Evolutionary conservation across 169 alveolate genomes (phyloP).

Genomic region (Cryptosporidium baileyi): DNA sequence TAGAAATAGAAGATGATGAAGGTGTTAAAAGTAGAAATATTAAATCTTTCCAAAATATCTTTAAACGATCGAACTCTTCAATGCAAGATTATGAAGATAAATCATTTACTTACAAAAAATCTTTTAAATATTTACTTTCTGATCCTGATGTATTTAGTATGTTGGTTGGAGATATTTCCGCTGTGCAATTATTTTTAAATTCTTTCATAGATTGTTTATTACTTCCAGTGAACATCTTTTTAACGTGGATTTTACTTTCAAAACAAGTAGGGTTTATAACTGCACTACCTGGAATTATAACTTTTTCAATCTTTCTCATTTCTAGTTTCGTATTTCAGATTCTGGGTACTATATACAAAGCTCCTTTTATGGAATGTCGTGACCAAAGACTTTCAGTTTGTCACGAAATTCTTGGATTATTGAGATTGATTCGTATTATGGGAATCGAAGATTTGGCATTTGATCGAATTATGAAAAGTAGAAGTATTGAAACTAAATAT

Average conservation of each 20-base stretch:
- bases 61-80: background rate
- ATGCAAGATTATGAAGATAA: background rate
- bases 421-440: slow-evolving; percentile 46
- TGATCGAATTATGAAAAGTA: background rate
- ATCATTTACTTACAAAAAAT: background rate
- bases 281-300: slow-evolving; percentile 44
- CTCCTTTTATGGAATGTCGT: slow-evolving; percentile 50
- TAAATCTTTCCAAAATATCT: background rate
- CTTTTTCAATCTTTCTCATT: slow-evolving; percentile 15
- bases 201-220: slow-evolving; percentile 20
- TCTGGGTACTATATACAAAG: slow-evolving; percentile 43
- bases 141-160: slow-evolving; percentile 56
- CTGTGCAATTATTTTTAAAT: slow-evolving; percentile 33
- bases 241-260: slow-evolving; percentile 40
- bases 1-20: slow-evolving; percentile 13
- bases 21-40: background rate
- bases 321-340: slow-evolving; percentile 55
- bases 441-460: slow-evolving; percentile 39
- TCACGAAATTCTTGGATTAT: slow-evolving; percentile 51
- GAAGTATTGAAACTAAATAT: slow-evolving; percentile 2
- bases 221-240: slow-evolving; percentile 28
- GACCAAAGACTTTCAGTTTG: slow-evolving; percentile 48
- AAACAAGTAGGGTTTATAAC: slow-evolving; percentile 55
- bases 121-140: slow-evolving; percentile 3
- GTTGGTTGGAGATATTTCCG: slow-evolving; percentile 51